Evolutionary conservation across 2,329 filamentous ascomycete genomes (phyloP), one percentile per base, ranked within the genome.

Genomic region (Orbilia blumenaviensis): DNA sequence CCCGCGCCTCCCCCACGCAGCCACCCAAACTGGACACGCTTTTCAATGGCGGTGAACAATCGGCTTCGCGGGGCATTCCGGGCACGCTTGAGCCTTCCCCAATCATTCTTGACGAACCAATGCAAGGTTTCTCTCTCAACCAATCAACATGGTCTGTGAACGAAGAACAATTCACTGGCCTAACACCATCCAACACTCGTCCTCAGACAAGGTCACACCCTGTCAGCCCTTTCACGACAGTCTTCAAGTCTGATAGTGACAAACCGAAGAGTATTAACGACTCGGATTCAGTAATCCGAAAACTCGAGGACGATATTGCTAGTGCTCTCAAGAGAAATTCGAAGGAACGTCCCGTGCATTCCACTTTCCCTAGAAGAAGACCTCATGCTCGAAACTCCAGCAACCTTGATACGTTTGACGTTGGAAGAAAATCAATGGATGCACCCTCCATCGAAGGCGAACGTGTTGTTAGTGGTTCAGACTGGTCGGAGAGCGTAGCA

Each of bases 1-100:
- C 80, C 9, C 79, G 80, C 48, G 77, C 78, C 46, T 80, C 79
- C 46, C 73, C 73, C 32, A 72, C 73, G 8, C 73, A 77, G 9
- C 66, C 73, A 18, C 73, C 73, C 8, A 72, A 72, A n/a, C 29
- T 77, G 52, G 73, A 77, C 48, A 77, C 66, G 9, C 46, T 77
- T 7, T 77, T 77, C 61, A 69, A 61, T 42, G 60, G 72, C 23
- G 60, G 42, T 23, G 72, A 76, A 32, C 72, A 64, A 23, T 52
- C 71, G 29, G 41, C 72, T n/a, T 76, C 72, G 16, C 64, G 72
- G 36, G 58, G 72, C 16, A 38, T 64, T 32, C 58, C 72, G 0
- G 60, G 58, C 42, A 68, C 68, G 25, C 64, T 76, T 23, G 72
- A 76, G 23, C 34, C 72, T 29, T 76, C 72, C 7, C 72, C 72